These are phyloP conservation scores for Thielaviopsis cerberus DNA, from an alignment of 2,329 filamentous ascomycete genomes.

Conservation along the genomic window DNA sequence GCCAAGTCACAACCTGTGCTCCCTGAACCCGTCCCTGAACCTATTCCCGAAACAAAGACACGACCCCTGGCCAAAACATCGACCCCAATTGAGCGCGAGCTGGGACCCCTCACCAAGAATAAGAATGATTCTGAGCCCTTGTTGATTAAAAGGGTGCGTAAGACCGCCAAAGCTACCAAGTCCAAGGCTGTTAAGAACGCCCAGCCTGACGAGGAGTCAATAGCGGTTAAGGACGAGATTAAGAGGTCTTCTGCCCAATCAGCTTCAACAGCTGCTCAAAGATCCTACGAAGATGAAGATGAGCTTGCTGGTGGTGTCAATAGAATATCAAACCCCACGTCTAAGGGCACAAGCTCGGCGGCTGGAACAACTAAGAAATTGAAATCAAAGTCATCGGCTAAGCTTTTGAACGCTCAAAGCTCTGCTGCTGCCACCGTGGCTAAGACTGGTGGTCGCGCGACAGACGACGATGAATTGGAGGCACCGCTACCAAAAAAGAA, in stretches of 20 bases:
- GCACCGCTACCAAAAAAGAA: constrained; percentile 6
- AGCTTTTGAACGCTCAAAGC: constrained; percentile 11
- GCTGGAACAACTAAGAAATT: constrained; percentile 16
- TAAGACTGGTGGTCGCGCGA: not conserved
- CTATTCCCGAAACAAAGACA: constrained; percentile 1
- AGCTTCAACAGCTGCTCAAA: not conserved
- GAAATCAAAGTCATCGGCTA: constrained; percentile 11
- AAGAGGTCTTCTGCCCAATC: not conserved
- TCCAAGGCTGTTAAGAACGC: constrained; percentile 28
- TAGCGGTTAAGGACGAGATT: not conserved
- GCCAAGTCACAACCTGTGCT: not conserved
- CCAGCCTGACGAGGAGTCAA: constrained; percentile 14
- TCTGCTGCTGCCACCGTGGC: not conserved
- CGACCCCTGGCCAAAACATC: not conserved
- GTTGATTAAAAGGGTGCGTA: constrained; percentile 36
- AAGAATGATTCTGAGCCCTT: constrained; percentile 17
- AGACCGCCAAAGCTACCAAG: constrained; percentile 32
- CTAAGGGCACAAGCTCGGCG: constrained; percentile 16
- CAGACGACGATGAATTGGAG: not conserved
- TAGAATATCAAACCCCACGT: constrained; percentile 26
- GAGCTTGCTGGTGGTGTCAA: constrained; percentile 23
- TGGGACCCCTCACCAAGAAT: not conserved
- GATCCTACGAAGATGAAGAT: constrained; percentile 13
- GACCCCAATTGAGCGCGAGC: not conserved
- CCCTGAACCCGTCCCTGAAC: not conserved